Evolutionary conservation across 192 early-diverging fungal genomes (phyloP).

Genomic region (Mortierella claussenii): DNA sequence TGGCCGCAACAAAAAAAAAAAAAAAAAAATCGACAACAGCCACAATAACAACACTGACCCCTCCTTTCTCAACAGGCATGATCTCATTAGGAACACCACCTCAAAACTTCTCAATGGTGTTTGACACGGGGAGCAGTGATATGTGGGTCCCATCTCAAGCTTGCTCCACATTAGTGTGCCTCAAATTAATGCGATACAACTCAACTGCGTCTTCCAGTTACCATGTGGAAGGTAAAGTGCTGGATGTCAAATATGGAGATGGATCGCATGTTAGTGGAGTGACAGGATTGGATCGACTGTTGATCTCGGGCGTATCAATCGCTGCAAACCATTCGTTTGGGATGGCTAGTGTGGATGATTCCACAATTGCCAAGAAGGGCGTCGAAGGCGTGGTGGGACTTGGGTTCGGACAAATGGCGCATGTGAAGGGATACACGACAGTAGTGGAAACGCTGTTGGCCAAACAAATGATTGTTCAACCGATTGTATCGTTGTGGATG

Average conservation of each 20-base stretch:
- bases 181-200: constrained; percentile 34
- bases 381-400: constrained; percentile 44
- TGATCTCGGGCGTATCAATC: constrained; percentile 9
- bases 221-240: constrained; percentile 18
- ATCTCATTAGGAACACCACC: constrained; percentile 33
- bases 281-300: constrained; percentile 26
- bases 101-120: constrained; percentile 45
- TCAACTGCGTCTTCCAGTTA: constrained; percentile 14
- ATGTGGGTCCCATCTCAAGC: constrained; percentile 39
- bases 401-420: constrained; percentile 33
- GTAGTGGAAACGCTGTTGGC: constrained; percentile 27
- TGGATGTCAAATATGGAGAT: constrained; percentile 43
- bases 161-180: constrained; percentile 13
- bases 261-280: constrained; percentile 35
- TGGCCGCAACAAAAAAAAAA: too few relatives aligned
- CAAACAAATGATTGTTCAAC: constrained; percentile 23
- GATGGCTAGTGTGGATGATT: constrained; percentile 33
- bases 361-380: constrained; percentile 48
- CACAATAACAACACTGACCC: neutral
- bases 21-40: neutral
- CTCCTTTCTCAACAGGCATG: constrained; percentile 11
- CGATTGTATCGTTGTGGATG: constrained; percentile 48
- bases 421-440: constrained; percentile 31
- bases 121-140: constrained; percentile 48
- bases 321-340: constrained; percentile 48